phyloP scores from a whole-genome alignment of 768 basidiomycete genomes.

The Aureoboletus auriporus region DNA sequence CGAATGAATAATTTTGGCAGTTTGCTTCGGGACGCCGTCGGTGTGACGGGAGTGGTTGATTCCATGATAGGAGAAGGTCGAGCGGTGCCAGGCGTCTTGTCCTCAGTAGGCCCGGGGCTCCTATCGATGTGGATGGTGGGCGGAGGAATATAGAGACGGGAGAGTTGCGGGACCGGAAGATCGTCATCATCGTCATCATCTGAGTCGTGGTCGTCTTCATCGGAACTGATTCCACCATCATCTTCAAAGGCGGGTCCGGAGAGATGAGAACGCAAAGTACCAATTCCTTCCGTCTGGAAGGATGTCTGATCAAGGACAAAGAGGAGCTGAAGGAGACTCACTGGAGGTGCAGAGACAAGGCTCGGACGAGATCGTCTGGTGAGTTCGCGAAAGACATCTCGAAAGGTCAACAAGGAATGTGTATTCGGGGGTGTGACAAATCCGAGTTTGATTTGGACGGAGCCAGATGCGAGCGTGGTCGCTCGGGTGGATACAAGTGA shows the following conservation, averaged over 20 bases:
- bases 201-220: conserved; percentile 37
- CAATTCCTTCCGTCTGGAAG: conserved; percentile 76
- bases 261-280: conserved; percentile 69
- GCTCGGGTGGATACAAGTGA: conserved; percentile 47
- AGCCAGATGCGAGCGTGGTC: conserved; percentile 45
- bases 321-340: conserved; percentile 33
- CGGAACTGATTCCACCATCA: conserved; percentile 70
- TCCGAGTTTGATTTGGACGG: conserved; percentile 58
- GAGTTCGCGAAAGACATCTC: conserved; percentile 61
- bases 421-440: conserved; percentile 46
- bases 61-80: conserved; percentile 21
- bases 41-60: conserved; percentile 24
- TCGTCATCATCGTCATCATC: conserved; percentile 28
- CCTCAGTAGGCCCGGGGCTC: conserved; percentile 6
- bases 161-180: conserved; percentile 27
- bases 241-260: conserved; percentile 59
- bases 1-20: conserved; percentile 34
- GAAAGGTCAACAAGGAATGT: conserved; percentile 44
- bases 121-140: conserved; percentile 19
- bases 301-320: not conserved
- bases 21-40: conserved; percentile 26
- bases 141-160: conserved; percentile 21
- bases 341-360: conserved; percentile 74
- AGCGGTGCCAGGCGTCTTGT: conserved; percentile 20
- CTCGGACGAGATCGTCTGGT: conserved; percentile 60